Conservation (phyloP, 2,329 filamentous ascomycete species). For the Colletotrichum orbiculare region DNA sequence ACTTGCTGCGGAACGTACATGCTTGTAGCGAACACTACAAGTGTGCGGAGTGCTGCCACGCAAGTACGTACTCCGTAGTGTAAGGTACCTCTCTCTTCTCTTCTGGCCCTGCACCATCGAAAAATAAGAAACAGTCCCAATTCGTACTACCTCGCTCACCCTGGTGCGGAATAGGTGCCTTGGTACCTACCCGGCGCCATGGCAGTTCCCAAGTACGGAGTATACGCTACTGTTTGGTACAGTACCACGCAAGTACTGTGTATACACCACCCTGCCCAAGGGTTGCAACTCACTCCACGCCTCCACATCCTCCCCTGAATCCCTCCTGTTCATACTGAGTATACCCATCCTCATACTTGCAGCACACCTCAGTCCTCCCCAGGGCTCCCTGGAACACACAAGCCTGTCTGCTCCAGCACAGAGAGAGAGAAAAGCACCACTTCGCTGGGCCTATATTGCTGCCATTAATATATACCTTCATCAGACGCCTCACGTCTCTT, state of each 20-base stretch:
- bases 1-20: too few relatives aligned
- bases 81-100: slow-evolving; percentile 35
- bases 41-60: background rate
- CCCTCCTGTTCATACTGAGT: slow-evolving; percentile 38
- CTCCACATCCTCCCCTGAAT: slow-evolving; percentile 37
- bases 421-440: slow-evolving; percentile 32
- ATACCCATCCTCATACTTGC: slow-evolving; percentile 21
- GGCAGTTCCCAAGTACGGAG: too few relatives aligned
- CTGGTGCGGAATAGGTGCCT: background rate
- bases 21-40: too few relatives aligned
- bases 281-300: slow-evolving; percentile 36
- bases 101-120: slow-evolving; percentile 26
- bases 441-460: slow-evolving; percentile 38
- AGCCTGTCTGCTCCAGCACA: slow-evolving; percentile 27
- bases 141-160: slow-evolving; percentile 30
- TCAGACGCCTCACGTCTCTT: slow-evolving; percentile 36
- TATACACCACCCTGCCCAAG: slow-evolving; percentile 17
- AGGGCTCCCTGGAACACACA: slow-evolving; percentile 21
- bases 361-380: slow-evolving; percentile 21
- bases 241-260: too few relatives aligned
- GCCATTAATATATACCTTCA: slow-evolving; percentile 41
- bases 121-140: slow-evolving; percentile 37
- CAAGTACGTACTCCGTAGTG: slow-evolving; percentile 34
- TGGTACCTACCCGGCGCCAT: slow-evolving; percentile 19
- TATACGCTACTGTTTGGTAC: too few relatives aligned